Evolutionary conservation across 2,329 filamentous ascomycete species (phyloP), one percentile per base, ranked within the genome.

Genomic region (Hypoxylon sp.): DNA sequence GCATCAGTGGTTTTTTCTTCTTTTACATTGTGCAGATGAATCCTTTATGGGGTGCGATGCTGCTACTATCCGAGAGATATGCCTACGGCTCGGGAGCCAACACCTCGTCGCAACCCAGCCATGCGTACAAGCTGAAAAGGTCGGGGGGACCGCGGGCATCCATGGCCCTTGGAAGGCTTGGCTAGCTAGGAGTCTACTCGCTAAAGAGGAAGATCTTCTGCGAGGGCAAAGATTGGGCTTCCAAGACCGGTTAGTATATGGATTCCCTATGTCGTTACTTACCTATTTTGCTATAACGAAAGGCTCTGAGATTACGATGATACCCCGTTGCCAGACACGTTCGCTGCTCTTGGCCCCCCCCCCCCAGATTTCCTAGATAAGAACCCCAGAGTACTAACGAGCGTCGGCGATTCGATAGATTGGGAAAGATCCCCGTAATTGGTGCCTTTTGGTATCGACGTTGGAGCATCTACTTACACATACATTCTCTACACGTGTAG

Each of bases 1-100:
- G 8, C 27, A 48, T 47, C 48, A 26, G n/a, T 43, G 48, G 48
- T 42, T 48, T 51, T 48, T 57, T n/a, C n/a, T n/a, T n/a, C n/a
- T n/a, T n/a, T n/a, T n/a, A n/a, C 43, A 52, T 48, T 45, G 29
- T 23, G 31, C 21, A n/a, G 23, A 42, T 21, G 31, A 33, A 41
- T 41, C 38, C 38, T 41, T 41, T 21, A 15, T 41, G 35, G 8
- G 15, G 18, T n/a, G 5, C 4, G 35, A 40, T 23, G 21, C 35
- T 40, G 5, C 11, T n/a, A 18, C 20, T 40, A 10, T 23, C 20
- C 35, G 2, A 11, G 17, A 23, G 10, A 13, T n/a, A n/a, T 20
- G 35, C 35, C 9, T 41, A 41, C 20, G 3, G 24, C n/a, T 17
- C n/a, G 17, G 4, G 5, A 8, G 17, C 31, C n/a, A 17, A 17